Conservation (phyloP, 163 green algal genomes). For the Prototheca stagnorum region DNA sequence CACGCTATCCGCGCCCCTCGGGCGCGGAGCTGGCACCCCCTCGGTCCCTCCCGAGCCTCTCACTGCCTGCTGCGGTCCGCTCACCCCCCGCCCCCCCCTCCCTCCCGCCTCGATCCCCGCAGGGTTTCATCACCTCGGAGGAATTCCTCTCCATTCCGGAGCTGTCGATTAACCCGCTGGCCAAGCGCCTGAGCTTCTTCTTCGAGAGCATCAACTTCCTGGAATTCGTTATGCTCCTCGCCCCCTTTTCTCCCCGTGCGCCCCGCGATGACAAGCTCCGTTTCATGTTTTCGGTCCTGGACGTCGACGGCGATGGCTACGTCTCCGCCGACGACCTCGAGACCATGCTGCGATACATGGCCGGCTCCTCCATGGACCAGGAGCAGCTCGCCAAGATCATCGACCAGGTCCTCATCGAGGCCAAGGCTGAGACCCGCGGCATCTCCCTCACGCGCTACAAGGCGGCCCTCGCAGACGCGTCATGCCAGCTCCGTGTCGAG, state of each 20-base stretch:
- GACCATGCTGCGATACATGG: slow-evolving; percentile 65
- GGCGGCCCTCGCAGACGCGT: slow-evolving; percentile 5
- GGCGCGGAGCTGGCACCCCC: too few species aligned
- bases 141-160: slow-evolving; percentile 87
- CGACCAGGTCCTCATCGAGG: background rate
- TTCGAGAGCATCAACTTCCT: slow-evolving; percentile 88
- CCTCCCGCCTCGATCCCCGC: background rate
- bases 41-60: too few species aligned
- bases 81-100: background rate
- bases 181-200: slow-evolving; percentile 52
- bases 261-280: slow-evolving; percentile 50
- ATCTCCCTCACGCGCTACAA: slow-evolving; percentile 17
- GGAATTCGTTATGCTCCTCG: slow-evolving; percentile 68
- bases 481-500: slow-evolving; percentile 11
- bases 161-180: slow-evolving; percentile 86
- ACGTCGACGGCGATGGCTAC: slow-evolving; percentile 64
- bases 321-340: slow-evolving; percentile 60
- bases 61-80: too few species aligned
- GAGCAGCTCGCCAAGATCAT: slow-evolving; percentile 14
- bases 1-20: too few species aligned
- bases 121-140: slow-evolving; percentile 76
- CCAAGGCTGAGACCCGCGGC: background rate
- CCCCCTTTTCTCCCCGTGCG: slow-evolving; percentile 52
- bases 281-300: slow-evolving; percentile 69
- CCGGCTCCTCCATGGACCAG: slow-evolving; percentile 45